Conservation (phyloP, 805 yeast species). For the Debaryomyces prosopidis region DNA sequence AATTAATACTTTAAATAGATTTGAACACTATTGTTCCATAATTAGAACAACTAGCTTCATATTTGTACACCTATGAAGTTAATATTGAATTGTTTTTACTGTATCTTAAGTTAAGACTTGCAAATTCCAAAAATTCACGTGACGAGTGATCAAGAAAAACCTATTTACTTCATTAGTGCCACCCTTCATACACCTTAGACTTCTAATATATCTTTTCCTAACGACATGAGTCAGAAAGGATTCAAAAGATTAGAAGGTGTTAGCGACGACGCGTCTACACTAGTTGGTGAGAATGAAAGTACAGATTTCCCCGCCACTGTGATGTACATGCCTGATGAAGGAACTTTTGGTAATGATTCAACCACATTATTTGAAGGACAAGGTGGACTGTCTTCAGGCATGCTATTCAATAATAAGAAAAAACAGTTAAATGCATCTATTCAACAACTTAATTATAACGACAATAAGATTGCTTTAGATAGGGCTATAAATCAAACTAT, state of each 20-base stretch:
- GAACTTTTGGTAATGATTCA: slow-evolving; percentile 25
- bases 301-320: slow-evolving; percentile 16
- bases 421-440: slow-evolving; percentile 49
- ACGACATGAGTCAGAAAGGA: slow-evolving; percentile 1
- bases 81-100: too few species aligned
- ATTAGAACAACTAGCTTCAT: too few species aligned
- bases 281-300: slow-evolving; percentile 11
- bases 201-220: too few species aligned
- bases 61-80: too few species aligned
- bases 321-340: slow-evolving; percentile 35
- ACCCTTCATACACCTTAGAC: too few species aligned
- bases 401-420: slow-evolving; percentile 2
- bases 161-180: neutral
- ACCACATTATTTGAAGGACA: slow-evolving; percentile 31
- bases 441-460: slow-evolving; percentile 75
- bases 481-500: slow-evolving; percentile 57
- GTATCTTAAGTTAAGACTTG: too few species aligned
- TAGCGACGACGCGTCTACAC: slow-evolving; percentile 11
- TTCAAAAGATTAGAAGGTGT: neutral
- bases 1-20: too few species aligned
- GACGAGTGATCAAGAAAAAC: neutral
- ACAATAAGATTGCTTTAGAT: slow-evolving; percentile 64
- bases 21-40: too few species aligned
- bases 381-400: slow-evolving; percentile 18
- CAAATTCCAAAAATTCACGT: neutral